A percentile compares a stretch with the other conserved stretches of the same genome.
phyloP scores from a whole-genome alignment of 768 basidiomycete species.

The Kwoniella shandongensis region DNA sequence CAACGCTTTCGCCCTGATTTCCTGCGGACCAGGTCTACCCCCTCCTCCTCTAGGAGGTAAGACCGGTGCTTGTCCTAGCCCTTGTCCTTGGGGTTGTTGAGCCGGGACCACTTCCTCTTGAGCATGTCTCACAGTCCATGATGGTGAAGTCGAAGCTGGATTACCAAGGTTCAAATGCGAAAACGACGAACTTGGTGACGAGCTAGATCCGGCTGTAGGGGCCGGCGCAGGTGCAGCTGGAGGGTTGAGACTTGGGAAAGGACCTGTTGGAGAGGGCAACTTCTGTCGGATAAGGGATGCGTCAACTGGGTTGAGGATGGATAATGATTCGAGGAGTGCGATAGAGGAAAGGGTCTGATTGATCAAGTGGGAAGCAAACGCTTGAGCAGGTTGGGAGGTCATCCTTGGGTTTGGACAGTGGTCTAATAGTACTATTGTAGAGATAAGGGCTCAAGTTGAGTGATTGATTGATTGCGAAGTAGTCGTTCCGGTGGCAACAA shows the following conservation, averaged over 20 bases:
- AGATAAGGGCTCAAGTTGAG: no score
- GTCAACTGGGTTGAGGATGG: constrained; percentile 32
- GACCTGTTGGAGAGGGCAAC: constrained; percentile 39
- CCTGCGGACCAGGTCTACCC: constrained; percentile 8
- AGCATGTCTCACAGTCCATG: constrained; percentile 20
- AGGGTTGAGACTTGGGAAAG: constrained; percentile 36
- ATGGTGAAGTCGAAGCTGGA: constrained; percentile 11
- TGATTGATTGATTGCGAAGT: not conserved
- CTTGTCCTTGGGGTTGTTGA: constrained; percentile 1
- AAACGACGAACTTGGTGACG: constrained; percentile 15
- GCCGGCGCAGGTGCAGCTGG: constrained; percentile 6
- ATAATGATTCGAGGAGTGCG: constrained; percentile 36
- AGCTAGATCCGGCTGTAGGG: no score
- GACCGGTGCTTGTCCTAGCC: constrained; percentile 3
- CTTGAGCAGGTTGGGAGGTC: constrained; percentile 24
- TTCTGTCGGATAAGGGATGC: constrained; percentile 39
- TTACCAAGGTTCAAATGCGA: constrained; percentile 7
- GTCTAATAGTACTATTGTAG: no score
- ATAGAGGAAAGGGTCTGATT: constrained; percentile 41
- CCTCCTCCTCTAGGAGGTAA: constrained; percentile 19
- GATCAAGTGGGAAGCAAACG: constrained; percentile 38
- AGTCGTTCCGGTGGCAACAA: not conserved
- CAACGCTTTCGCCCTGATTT: constrained; percentile 28
- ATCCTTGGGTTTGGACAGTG: constrained; percentile 7
- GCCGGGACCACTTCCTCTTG: constrained; percentile 1